Base-by-base conservation (phyloP, 2,329 filamentous ascomycete genomes). In the Aspergillus novoparasiticus region DNA sequence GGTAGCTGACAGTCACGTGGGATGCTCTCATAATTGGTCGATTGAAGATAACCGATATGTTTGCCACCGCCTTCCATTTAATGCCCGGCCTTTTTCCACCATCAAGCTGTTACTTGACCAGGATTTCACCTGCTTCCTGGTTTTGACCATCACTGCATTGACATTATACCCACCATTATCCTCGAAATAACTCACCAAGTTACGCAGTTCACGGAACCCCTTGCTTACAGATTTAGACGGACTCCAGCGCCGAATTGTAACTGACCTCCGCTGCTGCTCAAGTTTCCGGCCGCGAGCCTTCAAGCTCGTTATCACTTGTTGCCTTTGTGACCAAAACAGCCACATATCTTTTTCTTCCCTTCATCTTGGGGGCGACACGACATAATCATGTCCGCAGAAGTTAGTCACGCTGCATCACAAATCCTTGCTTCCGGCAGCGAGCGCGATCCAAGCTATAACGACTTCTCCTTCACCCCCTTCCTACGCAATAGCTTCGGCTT, bases 391-490 rank as follows among this genome's bases (percentile, higher is more conserved):
- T 66, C 76, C 51, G 68, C 73, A 54, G 77, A 79, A 60, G 68
- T 77, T 26, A 69, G 73, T 30, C 65, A 71, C 26, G 68, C 71
- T 34, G 78, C 76, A 21, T 68, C 74, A 26, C 71, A 72, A 43
- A 68, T 80, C 30, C 62, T 81, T 16, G 75, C 77, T 19, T 72
- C 76, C 34, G 75, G 76, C 58, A 69, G 70, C 50, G 72, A 70
- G 11, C 78, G 77, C 66, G 69, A 77, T 59, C 78, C 74, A 21
- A 71, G 71, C 62, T 80, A 77, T 65, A 90, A 92, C 81, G 87
- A 83, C 70, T 97, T 97, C 83, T 87, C 87, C 77, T 97, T 97
- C 84, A 89, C 88, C 36, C 90, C 92, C 54, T 97, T 96, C 81
- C 87, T 97, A 43, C 90, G 90, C 68, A 84, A 88, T 65, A 93